phyloP scores from a whole-genome alignment of 2,329 filamentous ascomycete genomes.

The Venturia nashicola region DNA sequence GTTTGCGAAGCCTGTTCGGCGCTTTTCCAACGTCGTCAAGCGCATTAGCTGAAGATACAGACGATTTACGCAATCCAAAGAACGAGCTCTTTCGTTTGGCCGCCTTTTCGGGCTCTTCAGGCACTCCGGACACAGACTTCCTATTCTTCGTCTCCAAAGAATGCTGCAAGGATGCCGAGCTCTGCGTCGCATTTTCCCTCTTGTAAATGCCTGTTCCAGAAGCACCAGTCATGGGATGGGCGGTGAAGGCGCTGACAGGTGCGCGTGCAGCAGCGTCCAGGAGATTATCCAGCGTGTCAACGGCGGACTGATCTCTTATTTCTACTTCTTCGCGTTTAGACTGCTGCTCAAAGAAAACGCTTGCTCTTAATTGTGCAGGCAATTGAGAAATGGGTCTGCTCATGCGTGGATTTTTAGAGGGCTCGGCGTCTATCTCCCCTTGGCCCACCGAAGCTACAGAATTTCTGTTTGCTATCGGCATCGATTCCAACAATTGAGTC shows the following conservation, averaged over 20 bases:
- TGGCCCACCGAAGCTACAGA: slow-evolving; percentile 35
- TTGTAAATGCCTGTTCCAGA: slow-evolving; percentile 36
- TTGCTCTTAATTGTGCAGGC: slow-evolving; percentile 80
- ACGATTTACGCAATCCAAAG: slow-evolving; percentile 15
- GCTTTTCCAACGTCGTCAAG: slow-evolving; percentile 19
- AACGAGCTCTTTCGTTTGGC: slow-evolving; percentile 10
- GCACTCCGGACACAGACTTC: not conserved
- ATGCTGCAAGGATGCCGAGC: not conserved
- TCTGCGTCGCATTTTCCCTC: slow-evolving; percentile 11
- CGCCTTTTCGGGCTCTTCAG: not conserved
- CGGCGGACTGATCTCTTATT: slow-evolving; percentile 65
- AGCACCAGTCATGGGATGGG: slow-evolving; percentile 71
- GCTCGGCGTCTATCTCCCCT: slow-evolving; percentile 11
- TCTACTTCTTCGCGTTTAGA: slow-evolving; percentile 42
- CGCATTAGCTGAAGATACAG: slow-evolving; percentile 13
- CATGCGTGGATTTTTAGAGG: slow-evolving; percentile 24
- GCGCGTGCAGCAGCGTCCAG: slow-evolving; percentile 79
- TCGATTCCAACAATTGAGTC: slow-evolving; percentile 57
- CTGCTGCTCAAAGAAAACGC: slow-evolving; percentile 72
- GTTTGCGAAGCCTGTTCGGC: slow-evolving; percentile 29
- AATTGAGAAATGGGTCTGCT: slow-evolving; percentile 39
- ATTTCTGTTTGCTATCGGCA: slow-evolving; percentile 43
- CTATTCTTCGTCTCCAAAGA: not conserved
- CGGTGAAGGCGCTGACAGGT: slow-evolving; percentile 82
- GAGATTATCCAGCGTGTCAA: slow-evolving; percentile 80